Evolutionary conservation across 2,329 filamentous ascomycete species (phyloP).

Genomic region (Aurifilum marmelostoma): DNA sequence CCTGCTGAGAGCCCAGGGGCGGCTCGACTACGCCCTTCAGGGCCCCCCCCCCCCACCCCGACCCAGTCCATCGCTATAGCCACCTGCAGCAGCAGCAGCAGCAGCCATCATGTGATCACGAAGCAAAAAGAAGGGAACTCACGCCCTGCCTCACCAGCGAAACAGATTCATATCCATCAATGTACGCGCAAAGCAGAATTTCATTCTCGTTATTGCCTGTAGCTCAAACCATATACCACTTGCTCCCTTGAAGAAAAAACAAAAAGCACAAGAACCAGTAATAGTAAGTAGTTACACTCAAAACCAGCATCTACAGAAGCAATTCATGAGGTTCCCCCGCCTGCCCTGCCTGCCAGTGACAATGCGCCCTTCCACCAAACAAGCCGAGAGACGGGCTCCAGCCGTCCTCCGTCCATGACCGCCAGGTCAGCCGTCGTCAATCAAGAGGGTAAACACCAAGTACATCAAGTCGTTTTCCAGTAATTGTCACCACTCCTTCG

Average conservation of each 20-base stretch:
- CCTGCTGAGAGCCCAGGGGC: neutral
- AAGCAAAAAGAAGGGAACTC: neutral
- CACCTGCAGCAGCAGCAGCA: neutral
- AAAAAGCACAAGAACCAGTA: neutral
- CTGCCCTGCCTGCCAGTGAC: slow-evolving; percentile 14
- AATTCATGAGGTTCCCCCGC: slow-evolving; percentile 9
- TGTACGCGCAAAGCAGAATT: neutral
- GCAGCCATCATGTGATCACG: neutral
- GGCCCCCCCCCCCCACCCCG: too few relatives aligned
- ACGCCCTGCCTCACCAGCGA: neutral
- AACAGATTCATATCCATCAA: neutral
- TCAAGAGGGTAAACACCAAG: neutral
- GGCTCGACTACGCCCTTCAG: neutral
- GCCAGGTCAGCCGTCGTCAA: slow-evolving; percentile 1
- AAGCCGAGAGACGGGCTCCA: slow-evolving; percentile 20
- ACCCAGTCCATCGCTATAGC: neutral
- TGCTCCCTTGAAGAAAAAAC: neutral
- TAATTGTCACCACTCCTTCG: neutral
- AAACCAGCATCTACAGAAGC: slow-evolving; percentile 12
- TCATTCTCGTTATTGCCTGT: slow-evolving; percentile 12
- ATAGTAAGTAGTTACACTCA: slow-evolving; percentile 19
- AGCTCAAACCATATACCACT: neutral
- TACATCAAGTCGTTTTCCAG: slow-evolving; percentile 11
- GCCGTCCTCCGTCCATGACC: slow-evolving; percentile 1
- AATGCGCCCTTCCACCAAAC: slow-evolving; percentile 22